Evolutionary conservation across 768 basidiomycete genomes (phyloP), one percentile per base, ranked within the genome.

Genomic region (Lactarius sp.): DNA sequence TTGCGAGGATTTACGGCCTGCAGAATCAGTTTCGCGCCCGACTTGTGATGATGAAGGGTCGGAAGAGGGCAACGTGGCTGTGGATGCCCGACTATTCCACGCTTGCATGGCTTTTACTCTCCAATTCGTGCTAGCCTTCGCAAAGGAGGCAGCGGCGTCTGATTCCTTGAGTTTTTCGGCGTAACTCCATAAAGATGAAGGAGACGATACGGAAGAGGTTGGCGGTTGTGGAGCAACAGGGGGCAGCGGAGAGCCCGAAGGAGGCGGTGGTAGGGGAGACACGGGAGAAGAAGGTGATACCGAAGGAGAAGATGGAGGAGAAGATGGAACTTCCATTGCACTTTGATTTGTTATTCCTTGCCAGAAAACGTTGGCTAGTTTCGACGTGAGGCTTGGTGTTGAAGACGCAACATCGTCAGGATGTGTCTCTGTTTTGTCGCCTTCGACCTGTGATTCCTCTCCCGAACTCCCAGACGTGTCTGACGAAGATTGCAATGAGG

Each of bases 41-140:
- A 42, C 22, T 51, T 59, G 34, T 57, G 52, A 66, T 64, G 61
- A 44, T 61, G 33, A 53, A 9, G 61, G 27, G 20, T 62, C 14
- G 9, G 68, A 37, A 59, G 71, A 70, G 9, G 72, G 60, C 0
- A 71, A 64, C n/a, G 69, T 61, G 5, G 62, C 60, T n/a, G 42
- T 52, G 60, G 47, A 13, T 27, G 8, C 22, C 3, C 65, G 51
- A 42, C 60, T 57, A 39, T 59, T 71, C 74, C 73, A 71, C 10
- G 68, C 75, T 59, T 80, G 67, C 51, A 85, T 69, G 16, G 85
- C 84, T 67, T 79, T 85, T 20, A 87, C 88, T 20, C 83, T 81
- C 86, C 85, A 88, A 65, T 91, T 91, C 31, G 81, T 87, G 73
- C 88, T 85, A 59, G 81, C 84, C 74, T 90, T 92, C 2, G 90